A percentile compares a stretch with the other conserved stretches of the same genome.
These are phyloP conservation scores for Annulohypoxylon truncatum DNA, from an alignment of 2,329 filamentous ascomycete genomes.

Conservation along the genomic window DNA sequence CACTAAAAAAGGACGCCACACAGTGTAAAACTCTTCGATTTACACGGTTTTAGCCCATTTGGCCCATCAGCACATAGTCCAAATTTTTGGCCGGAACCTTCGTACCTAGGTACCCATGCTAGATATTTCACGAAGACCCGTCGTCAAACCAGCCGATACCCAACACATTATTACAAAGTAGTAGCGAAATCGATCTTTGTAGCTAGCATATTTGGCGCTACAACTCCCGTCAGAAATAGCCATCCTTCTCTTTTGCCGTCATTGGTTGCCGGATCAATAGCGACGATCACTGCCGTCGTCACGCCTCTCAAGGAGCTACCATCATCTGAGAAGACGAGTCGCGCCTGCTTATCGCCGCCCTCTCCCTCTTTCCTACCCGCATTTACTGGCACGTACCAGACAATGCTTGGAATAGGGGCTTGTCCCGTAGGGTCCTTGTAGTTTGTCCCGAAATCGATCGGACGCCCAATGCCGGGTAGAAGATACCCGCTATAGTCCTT, in stretches of 20 bases:
- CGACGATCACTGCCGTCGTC: slow-evolving; percentile 65
- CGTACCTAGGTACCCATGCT: no score
- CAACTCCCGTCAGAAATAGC: slow-evolving; percentile 69
- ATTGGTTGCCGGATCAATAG: slow-evolving; percentile 60
- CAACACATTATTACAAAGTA: slow-evolving; percentile 1
- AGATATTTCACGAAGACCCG: background rate
- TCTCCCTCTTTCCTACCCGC: slow-evolving; percentile 23
- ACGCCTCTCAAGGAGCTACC: slow-evolving; percentile 61
- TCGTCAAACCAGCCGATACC: background rate
- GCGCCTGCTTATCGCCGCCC: slow-evolving; percentile 55
- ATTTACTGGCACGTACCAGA: slow-evolving; percentile 55
- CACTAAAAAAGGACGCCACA: no score
- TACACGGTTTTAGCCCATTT: no score
- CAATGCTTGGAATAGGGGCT: slow-evolving; percentile 55
- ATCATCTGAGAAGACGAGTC: slow-evolving; percentile 68
- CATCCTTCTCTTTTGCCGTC: slow-evolving; percentile 61
- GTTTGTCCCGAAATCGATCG: slow-evolving; percentile 51
- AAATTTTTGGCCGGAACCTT: no score
- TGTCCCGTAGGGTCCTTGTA: slow-evolving; percentile 51
- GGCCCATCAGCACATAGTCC: no score
- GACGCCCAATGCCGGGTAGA: slow-evolving; percentile 59
- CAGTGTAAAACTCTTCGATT: no score
- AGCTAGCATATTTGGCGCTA: slow-evolving; percentile 61
- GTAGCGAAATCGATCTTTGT: slow-evolving; percentile 61
- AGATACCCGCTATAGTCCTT: slow-evolving; percentile 66